Conservation (phyloP, 345 rosid genomes). For the Rhizophora apiculata region DNA sequence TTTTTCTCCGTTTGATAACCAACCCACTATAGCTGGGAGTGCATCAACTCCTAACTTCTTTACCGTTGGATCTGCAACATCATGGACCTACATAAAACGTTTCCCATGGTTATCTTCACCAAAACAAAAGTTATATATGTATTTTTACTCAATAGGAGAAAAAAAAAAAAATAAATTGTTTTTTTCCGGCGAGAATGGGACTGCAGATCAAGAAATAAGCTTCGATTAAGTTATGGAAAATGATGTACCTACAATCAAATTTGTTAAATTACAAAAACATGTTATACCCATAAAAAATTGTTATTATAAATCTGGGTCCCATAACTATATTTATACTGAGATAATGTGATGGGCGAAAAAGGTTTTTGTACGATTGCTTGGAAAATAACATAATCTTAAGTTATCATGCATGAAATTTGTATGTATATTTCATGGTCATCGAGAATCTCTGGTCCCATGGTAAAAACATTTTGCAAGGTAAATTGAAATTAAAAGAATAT, state of each 20-base stretch:
- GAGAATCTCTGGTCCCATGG: no score
- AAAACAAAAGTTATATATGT: not conserved
- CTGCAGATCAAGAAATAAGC: not conserved
- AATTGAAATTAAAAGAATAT: conserved; percentile 2
- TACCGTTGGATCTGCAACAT: conserved; percentile 47
- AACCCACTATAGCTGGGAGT: conserved; percentile 85
- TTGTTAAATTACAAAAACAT: not conserved
- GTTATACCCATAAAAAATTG: no score
- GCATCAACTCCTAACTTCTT: conserved; percentile 63
- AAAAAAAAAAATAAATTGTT: not conserved
- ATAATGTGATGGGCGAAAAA: no score
- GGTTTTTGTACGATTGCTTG: no score
- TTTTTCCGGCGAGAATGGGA: not conserved
- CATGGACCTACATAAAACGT: conserved; percentile 49
- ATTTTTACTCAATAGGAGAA: not conserved
- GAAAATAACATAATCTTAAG: no score
- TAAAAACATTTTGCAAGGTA: no score
- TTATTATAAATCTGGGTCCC: no score
- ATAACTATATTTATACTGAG: no score
- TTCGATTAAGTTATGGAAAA: not conserved
- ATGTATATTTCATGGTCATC: no score
- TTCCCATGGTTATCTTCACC: not conserved
- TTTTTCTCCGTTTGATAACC: conserved; percentile 79
- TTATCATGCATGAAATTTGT: no score
- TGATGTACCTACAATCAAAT: no score